phyloP scores from a whole-genome alignment of 495 filamentous ascomycete species.

The Aspergillus coremiiformis region DNA sequence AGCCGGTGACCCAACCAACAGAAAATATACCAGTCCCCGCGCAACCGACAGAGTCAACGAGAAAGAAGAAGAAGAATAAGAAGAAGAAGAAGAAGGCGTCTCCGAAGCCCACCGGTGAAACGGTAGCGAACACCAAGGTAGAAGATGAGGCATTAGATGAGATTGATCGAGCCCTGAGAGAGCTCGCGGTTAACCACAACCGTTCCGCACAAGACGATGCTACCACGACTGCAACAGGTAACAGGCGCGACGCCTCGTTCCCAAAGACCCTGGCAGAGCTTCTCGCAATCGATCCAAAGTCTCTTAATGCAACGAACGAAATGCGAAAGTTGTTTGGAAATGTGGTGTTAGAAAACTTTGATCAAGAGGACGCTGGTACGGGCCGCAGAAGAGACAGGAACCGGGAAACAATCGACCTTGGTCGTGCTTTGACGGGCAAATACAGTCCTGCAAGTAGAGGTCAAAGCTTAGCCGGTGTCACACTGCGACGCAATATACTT shows the following conservation, averaged over 20 bases:
- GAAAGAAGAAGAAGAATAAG: conserved; percentile 43
- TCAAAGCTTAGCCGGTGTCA: conserved; percentile 59
- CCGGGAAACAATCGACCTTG: conserved; percentile 56
- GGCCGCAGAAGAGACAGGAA: conserved; percentile 46
- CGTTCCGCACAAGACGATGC: conserved; percentile 10
- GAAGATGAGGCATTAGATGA: conserved; percentile 56
- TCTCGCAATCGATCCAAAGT: conserved; percentile 65
- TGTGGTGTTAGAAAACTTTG: conserved; percentile 59
- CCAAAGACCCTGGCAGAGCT: conserved; percentile 45
- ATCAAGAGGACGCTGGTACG: conserved; percentile 45
- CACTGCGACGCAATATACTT: conserved; percentile 69
- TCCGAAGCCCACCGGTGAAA: conserved; percentile 14
- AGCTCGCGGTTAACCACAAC: conserved; percentile 41
- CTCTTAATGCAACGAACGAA: conserved; percentile 82
- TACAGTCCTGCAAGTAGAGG: conserved; percentile 49
- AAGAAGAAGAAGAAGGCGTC: conserved; percentile 37
- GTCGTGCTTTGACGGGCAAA: conserved; percentile 58
- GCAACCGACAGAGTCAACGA: conserved; percentile 16
- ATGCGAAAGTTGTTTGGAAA: conserved; percentile 91
- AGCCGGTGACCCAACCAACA: conserved; percentile 16
- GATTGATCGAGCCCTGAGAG: conserved; percentile 70
- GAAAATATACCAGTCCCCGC: conserved; percentile 13
- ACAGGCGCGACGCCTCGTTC: conserved; percentile 38
- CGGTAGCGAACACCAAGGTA: conserved; percentile 8
- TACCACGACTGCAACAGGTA: conserved; percentile 18